Percentiles rank a stretch among this genome's conserved stretches.
Evolutionary conservation across 2,329 filamentous ascomycete genomes (phyloP).

Genomic region (Chalaropsis thielavioides): DNA sequence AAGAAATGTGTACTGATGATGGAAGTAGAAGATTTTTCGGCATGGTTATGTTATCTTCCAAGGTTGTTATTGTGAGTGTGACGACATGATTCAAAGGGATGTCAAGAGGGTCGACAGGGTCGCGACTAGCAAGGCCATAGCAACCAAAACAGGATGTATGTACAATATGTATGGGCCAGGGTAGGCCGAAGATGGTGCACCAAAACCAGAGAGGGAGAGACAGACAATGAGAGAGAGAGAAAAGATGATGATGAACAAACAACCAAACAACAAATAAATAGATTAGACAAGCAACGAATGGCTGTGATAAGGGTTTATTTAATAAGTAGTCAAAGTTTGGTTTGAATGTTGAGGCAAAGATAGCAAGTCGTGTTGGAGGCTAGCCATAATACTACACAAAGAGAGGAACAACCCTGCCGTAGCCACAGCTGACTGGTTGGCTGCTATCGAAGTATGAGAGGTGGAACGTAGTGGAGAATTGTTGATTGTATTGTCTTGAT

Average conservation of each 20-base stretch:
- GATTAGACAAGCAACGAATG: neutral
- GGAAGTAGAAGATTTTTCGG: neutral
- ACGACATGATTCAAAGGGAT: neutral
- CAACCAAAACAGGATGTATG: neutral
- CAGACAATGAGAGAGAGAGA: neutral
- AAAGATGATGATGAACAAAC: neutral
- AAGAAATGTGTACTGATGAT: neutral
- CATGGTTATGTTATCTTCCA: neutral
- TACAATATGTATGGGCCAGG: neutral
- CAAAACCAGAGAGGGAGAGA: neutral
- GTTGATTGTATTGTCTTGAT: too few species aligned
- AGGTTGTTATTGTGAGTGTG: neutral
- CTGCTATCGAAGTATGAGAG: too few species aligned
- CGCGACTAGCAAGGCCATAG: neutral
- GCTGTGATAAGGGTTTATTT: neutral
- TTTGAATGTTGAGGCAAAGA: too few species aligned
- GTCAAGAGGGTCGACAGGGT: neutral
- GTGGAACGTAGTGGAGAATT: too few species aligned
- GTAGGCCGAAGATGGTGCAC: neutral
- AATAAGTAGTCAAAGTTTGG: neutral
- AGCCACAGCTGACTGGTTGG: too few species aligned
- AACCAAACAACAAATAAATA: neutral
- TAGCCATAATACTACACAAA: too few species aligned
- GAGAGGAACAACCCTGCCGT: too few species aligned
- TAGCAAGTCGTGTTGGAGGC: too few species aligned